Base-by-base conservation (phyloP, 78 protist species). In the Chrysochromulina tobinii region DNA sequence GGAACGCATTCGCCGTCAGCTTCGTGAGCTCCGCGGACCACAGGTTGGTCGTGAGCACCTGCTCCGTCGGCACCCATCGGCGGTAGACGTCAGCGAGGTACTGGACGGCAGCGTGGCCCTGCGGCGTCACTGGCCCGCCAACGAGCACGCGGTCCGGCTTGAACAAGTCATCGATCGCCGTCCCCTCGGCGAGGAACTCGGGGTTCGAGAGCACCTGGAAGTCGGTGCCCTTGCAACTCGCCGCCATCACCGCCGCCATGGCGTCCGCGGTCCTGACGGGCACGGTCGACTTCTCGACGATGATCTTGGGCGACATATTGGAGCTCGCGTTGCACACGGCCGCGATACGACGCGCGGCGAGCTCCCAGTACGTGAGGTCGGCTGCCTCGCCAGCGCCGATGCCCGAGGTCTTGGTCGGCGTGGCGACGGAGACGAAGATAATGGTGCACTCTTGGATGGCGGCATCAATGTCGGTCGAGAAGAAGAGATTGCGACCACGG, bases 101-200 rank as follows among this genome's bases (percentile, higher is more conserved):
- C 59, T 48, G 48, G 23, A 75, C 11, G 18, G 84, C 84, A 7
- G 57, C 84, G 59, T 1, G 84, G 58, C 84, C 84, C 58, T 48
- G 25, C 81, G 20, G 99, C 98, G 17, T 21, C 75, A 1, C 25
- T 48, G 14, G 98, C 98, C 97, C 98, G 6, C 99, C 99, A 61
- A 98, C 96, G 58, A 98, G 97, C 8, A 98, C 99, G 9, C 99
- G 95, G 79, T 98, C 99, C 3, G 99, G 99, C 2, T 21, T 14
- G 54, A 48, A 0, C 14, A 98, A 93, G 59, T 98, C 98, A 21
- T 5, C 12, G 64, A 96, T 93, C 67, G 98, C 98, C 2, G 98
- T 98, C 21, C 98, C 99, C 94, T 94, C 99, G 51, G 99, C 99
- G 0, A 98, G 89, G 87, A 98, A 98, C 88, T 97, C 99, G 2